Conservation (phyloP, 805 yeast genomes). For the Candida parachauliodes region DNA sequence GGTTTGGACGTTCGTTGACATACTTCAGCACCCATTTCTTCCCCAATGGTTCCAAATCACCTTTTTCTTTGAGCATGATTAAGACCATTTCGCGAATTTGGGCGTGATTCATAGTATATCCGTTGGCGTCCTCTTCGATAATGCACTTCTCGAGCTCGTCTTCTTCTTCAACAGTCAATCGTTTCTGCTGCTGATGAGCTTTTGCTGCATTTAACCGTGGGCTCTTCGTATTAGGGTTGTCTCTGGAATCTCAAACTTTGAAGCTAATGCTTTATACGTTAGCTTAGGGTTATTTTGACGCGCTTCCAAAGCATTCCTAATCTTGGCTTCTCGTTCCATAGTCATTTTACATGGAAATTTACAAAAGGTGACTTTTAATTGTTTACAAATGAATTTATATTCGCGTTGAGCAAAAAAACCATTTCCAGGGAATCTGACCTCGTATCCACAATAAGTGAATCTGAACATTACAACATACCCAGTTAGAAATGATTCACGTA, state of each 20-base stretch:
- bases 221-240: neutral
- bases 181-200: neutral
- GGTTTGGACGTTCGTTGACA: neutral
- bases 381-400: too few relatives aligned
- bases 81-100: neutral
- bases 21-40: conserved; percentile 3
- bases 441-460: too few relatives aligned
- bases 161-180: neutral
- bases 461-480: too few relatives aligned
- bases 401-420: too few relatives aligned
- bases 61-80: neutral
- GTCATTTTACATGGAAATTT: neutral
- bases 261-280: neutral
- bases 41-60: conserved; percentile 1
- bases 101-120: neutral
- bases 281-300: neutral
- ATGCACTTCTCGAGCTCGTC: neutral
- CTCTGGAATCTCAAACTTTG: neutral
- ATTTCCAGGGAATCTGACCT: too few relatives aligned
- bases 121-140: neutral
- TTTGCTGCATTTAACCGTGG: neutral
- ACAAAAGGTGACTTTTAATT: too few relatives aligned
- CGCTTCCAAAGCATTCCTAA: conserved; percentile 1
- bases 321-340: neutral
- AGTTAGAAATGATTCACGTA: too few relatives aligned